A percentile compares a stretch with the other conserved stretches of the same genome.
Conservation (phyloP, 768 basidiomycete species). For the Sutorius australiensis region DNA sequence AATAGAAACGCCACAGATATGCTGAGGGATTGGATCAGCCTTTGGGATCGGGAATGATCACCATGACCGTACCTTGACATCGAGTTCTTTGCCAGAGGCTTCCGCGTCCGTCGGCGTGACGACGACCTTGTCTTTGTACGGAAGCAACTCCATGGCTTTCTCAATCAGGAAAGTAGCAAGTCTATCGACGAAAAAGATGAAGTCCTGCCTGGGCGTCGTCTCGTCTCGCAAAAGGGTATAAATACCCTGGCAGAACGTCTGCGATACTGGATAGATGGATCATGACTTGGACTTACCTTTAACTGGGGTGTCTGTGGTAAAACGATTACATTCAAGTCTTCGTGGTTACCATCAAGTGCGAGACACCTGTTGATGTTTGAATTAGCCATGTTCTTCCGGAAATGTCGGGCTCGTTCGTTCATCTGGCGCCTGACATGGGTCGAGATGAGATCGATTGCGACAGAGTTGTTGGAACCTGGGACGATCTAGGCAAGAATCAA, state of each 20-base stretch:
- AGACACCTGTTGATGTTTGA: conserved; percentile 37
- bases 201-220: conserved; percentile 74
- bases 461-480: conserved; percentile 84
- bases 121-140: conserved; percentile 57
- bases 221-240: conserved; percentile 80
- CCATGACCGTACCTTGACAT: conserved; percentile 46
- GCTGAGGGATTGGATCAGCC: conserved; percentile 35
- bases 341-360: conserved; percentile 34
- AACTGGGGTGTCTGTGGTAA: conserved; percentile 80
- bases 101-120: conserved; percentile 62
- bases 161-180: conserved; percentile 83
- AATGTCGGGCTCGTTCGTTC: conserved; percentile 67
- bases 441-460: conserved; percentile 90
- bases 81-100: conserved; percentile 58
- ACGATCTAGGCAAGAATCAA: conserved; percentile 64
- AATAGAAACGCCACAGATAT: conserved; percentile 86
- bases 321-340: conserved; percentile 56
- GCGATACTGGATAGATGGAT: background rate
- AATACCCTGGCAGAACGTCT: conserved; percentile 59
- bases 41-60: background rate
- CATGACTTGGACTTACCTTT: conserved; percentile 43
- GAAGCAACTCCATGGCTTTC: conserved; percentile 78
- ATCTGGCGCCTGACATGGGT: conserved; percentile 87
- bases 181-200: conserved; percentile 89
- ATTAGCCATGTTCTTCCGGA: conserved; percentile 71